Evolutionary conservation across 1,284 basidiomycete species (phyloP).

Genomic region (Moniliella sp.): DNA sequence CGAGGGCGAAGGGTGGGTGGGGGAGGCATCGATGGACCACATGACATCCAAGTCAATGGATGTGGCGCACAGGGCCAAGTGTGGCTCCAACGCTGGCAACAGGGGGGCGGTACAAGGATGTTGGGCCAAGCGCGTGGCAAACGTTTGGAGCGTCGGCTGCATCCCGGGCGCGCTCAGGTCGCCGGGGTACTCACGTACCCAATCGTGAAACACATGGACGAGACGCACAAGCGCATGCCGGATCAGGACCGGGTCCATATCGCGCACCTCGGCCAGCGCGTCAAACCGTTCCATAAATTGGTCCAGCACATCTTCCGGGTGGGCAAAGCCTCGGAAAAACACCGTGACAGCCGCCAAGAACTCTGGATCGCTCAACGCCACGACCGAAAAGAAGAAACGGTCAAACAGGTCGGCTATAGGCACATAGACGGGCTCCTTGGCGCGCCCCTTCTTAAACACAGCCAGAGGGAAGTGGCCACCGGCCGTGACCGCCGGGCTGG

Average conservation of each 20-base stretch:
- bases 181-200: slow-evolving; percentile 24
- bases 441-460: too few relatives aligned
- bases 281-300: slow-evolving; percentile 20
- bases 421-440: too few relatives aligned
- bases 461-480: too few relatives aligned
- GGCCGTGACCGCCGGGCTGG: too few relatives aligned
- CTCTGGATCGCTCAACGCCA: slow-evolving; percentile 6
- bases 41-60: slow-evolving; percentile 16
- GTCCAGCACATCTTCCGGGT: slow-evolving; percentile 15
- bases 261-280: slow-evolving; percentile 10
- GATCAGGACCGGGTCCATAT: slow-evolving; percentile 12
- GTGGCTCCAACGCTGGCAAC: slow-evolving; percentile 7
- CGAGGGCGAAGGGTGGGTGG: too few relatives aligned
- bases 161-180: slow-evolving; percentile 19
- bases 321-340: slow-evolving; percentile 22
- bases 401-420: too few relatives aligned
- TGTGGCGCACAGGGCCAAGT: slow-evolving; percentile 8
- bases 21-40: too few relatives aligned
- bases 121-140: slow-evolving; percentile 9
- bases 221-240: slow-evolving; percentile 12
- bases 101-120: slow-evolving; percentile 13
- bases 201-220: slow-evolving; percentile 18
- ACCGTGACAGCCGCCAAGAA: slow-evolving; percentile 24
- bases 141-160: slow-evolving; percentile 8
- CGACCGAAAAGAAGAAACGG: slow-evolving; percentile 21